Percentiles rank a stretch among this genome's conserved stretches.
phyloP scores from a whole-genome alignment of 352 stramenopile species.

The Thalassiosira hispida region DNA sequence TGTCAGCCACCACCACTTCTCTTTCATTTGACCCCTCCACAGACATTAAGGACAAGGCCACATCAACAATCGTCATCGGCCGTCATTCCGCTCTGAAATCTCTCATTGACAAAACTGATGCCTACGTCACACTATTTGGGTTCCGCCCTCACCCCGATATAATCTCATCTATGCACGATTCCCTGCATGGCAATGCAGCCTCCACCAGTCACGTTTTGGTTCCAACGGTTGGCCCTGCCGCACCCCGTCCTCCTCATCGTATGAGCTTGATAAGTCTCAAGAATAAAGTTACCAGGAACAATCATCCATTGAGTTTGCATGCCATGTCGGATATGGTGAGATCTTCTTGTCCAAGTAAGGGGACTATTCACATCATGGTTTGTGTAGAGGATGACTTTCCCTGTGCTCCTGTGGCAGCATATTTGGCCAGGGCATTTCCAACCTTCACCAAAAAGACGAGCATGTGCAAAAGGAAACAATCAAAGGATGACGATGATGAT shows the following conservation, averaged over 20 bases:
- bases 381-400: slow-evolving; percentile 54
- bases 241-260: slow-evolving; percentile 47
- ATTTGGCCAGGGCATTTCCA: slow-evolving; percentile 84
- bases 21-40: slow-evolving; percentile 45
- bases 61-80: slow-evolving; percentile 46
- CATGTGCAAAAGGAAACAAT: not conserved
- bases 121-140: slow-evolving; percentile 49
- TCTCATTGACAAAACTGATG: slow-evolving; percentile 29
- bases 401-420: slow-evolving; percentile 50
- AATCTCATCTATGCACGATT: slow-evolving; percentile 27
- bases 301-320: slow-evolving; percentile 74
- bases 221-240: slow-evolving; percentile 40
- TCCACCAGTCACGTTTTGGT: slow-evolving; percentile 30
- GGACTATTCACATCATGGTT: slow-evolving; percentile 33
- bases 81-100: slow-evolving; percentile 37
- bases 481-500: slow-evolving; percentile 13
- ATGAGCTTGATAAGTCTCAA: slow-evolving; percentile 54
- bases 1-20: slow-evolving; percentile 13
- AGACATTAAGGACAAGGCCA: slow-evolving; percentile 35
- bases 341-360: not conserved
- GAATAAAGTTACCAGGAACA: slow-evolving; percentile 60
- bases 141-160: slow-evolving; percentile 46
- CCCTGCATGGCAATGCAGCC: slow-evolving; percentile 13
- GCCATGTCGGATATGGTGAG: slow-evolving; percentile 57
- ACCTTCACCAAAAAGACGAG: slow-evolving; percentile 81